Evolutionary conservation across 1,139 yeast genomes (phyloP), one percentile per base, ranked within the genome.

Genomic region (Debaryomyces udenii): DNA sequence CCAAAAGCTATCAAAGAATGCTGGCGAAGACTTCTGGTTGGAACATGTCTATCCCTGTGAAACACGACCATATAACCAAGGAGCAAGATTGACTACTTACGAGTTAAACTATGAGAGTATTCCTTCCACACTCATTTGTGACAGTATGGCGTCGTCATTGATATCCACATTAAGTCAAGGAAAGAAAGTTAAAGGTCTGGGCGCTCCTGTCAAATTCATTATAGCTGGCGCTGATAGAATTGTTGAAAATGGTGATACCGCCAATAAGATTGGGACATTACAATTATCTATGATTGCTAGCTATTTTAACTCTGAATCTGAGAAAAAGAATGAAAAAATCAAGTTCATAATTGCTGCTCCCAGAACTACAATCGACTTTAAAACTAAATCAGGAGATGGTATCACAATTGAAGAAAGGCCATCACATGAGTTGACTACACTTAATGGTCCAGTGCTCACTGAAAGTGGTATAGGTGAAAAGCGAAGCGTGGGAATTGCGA

Each of bases 191-290:
- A 65, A 63, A 37, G 47, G 42, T 3, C 49, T 49, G 43, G 31
- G 44, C 14, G 83, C 74, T 56, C 95, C 86, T 1, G 80, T 93
- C 41, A 86, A 85, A 59, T 88, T 90, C 38, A 84, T 91, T 23
- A 88, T 93, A 40, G 98, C 87, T n/a, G 99, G 99, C 33, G 97
- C 98, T n/a, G 99, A 93, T 60, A 78, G 99, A 61, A 85, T 93
- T 27, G 97, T 91, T 2, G 70, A 74, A 35, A 86, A 90, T 61
- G 99, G 99, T 42, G 99, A 93, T 58, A 81, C 96, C 18, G 98
- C 98, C 1, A 93, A 93, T 67, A 93, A 93, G 64, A 93, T 93
- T 44, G 99, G 99, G n/a, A 93, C 98, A 0, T 86, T 80, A 64
- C 97, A 91, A 65, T 69, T 93, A 50, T 86, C 97, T 0, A 74